These are phyloP conservation scores for Penicillium sp. DNA, from an alignment of 2,329 filamentous ascomycete species.

Conservation along the genomic window DNA sequence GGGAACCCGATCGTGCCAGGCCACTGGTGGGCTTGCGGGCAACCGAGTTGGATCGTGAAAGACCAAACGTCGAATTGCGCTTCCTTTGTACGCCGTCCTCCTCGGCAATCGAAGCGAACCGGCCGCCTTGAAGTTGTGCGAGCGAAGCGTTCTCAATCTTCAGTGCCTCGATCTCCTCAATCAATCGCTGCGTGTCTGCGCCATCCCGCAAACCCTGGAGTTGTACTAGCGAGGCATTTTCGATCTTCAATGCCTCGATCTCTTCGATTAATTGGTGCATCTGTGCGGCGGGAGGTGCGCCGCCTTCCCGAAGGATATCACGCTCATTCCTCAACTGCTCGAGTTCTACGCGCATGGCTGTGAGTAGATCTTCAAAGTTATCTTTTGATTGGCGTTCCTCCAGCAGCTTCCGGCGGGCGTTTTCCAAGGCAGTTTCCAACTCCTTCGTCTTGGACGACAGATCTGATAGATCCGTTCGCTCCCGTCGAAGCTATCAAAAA, in stretches of 20 bases:
- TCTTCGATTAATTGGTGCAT: slow-evolving; percentile 79
- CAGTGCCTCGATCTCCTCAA: slow-evolving; percentile 78
- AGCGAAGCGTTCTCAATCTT: slow-evolving; percentile 51
- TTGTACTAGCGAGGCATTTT: slow-evolving; percentile 51
- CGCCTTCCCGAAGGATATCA: slow-evolving; percentile 68
- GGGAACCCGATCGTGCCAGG: slow-evolving; percentile 47
- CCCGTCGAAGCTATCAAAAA: slow-evolving; percentile 47
- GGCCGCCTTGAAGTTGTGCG: slow-evolving; percentile 50
- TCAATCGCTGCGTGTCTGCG: slow-evolving; percentile 67
- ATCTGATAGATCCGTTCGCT: slow-evolving; percentile 54
- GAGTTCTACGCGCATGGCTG: slow-evolving; percentile 79
- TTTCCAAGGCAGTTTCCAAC: slow-evolving; percentile 77
- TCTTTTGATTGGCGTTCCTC: slow-evolving; percentile 87
- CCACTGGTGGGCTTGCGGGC: slow-evolving; percentile 53
- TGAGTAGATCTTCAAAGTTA: slow-evolving; percentile 90
- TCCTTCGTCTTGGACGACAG: slow-evolving; percentile 67
- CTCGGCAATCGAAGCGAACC: slow-evolving; percentile 64
- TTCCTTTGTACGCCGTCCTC: slow-evolving; percentile 51
- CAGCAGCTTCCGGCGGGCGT: slow-evolving; percentile 74
- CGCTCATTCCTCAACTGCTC: slow-evolving; percentile 82
- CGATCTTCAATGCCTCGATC: slow-evolving; percentile 64
- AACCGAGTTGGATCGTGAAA: slow-evolving; percentile 69
- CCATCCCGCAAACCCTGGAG: slow-evolving; percentile 36
- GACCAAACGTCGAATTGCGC: slow-evolving; percentile 53
- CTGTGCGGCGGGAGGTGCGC: slow-evolving; percentile 66